Evolutionary conservation across 768 basidiomycete species (phyloP), one percentile per base, ranked within the genome.

Genomic region (Xanthoconium purpureum): DNA sequence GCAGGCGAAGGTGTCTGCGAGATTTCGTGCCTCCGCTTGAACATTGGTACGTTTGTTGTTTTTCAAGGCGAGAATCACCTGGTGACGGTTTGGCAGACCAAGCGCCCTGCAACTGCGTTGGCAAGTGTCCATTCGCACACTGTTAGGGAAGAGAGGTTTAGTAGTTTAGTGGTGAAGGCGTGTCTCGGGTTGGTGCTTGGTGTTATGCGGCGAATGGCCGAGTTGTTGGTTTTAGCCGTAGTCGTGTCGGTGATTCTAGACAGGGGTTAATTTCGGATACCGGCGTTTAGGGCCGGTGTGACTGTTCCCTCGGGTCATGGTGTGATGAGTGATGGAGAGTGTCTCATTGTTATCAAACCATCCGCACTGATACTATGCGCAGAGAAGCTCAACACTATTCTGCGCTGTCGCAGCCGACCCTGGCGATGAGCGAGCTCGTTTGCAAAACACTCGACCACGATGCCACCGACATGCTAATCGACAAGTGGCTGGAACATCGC

Each of bases 401-500:
- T 39, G 79, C 84, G 20, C 80, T 86, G 61, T 78, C 78, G 0
- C 84, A 86, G 20, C 88, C 88, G 6, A 78, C 75, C 30, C 80
- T 90, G 54, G 79, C 81, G 40, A 88, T 88, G 84, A 85, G 84
- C 57, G 88, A 90, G 74, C 87, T 90, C 47, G 83, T 89, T 52
- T 84, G 85, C 73, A 89, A 87, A 40, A 88, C 86, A 6, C 79
- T 90, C 54, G 85, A 87, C 72, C 84, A 88, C 74, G 84, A 88
- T 61, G 79, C 84, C 17, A 88, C 88, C 1, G 86, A 88, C 74
- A 78, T 83, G 74, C 83, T 90, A 63, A 89, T 90, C 73, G 87
- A 90, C 77, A 87, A 85, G 69, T 90, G 88, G 88, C 84, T 90
- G 44, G 87, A 89, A 66, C 86, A 89, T 66, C 81, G 82, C 64